Base-by-base conservation (phyloP, 2,329 filamentous ascomycete genomes). In the Pseudomassariella vexata region DNA sequence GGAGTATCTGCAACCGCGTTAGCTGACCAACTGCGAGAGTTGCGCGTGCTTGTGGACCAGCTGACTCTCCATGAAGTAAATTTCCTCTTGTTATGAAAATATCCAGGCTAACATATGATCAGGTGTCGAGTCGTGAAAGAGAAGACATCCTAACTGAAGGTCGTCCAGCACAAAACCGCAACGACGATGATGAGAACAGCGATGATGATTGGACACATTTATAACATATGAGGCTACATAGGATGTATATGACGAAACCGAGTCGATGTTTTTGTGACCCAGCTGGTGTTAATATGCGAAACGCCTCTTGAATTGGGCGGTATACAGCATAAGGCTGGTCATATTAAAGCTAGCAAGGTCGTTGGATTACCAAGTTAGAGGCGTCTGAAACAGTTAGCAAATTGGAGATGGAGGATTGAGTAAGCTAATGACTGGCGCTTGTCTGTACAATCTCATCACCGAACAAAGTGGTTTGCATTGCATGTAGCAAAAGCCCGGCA, bases 181-280 rank as follows among this genome's bases (percentile, higher is more conserved):
- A 24, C 4, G 30, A 8, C 6, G 23, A 34, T 11, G 30, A 37
- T 20, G 30, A 30, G 20, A 9, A 15, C 6, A 4, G 17, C 16
- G 30, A 26, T 17, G n/a, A 20, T 19, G 30, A 30, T 14, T 37
- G 35, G 35, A 37, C 30, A 9, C 23, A 33, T 10, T 9, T 37
- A 14, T 37, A 10, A 34, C 15, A 19, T 32, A 32, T 23, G 21
- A n/a, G 21, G 12, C 21, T 21, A 12, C 14, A 9, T 9, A 15
- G 19, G 10, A 46, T 30, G 37, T 39, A 14, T 43, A 53, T 30
- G 20, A 9, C n/a, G n/a, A n/a, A n/a, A n/a, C n/a, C n/a, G n/a
- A n/a, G n/a, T n/a, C n/a, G n/a, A n/a, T n/a, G n/a, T n/a, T n/a
- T n/a, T n/a, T n/a, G n/a, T n/a, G n/a, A n/a, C n/a, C n/a, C n/a